Base-by-base conservation (phyloP, 768 basidiomycete species). In the Pisolithus tinctorius region DNA sequence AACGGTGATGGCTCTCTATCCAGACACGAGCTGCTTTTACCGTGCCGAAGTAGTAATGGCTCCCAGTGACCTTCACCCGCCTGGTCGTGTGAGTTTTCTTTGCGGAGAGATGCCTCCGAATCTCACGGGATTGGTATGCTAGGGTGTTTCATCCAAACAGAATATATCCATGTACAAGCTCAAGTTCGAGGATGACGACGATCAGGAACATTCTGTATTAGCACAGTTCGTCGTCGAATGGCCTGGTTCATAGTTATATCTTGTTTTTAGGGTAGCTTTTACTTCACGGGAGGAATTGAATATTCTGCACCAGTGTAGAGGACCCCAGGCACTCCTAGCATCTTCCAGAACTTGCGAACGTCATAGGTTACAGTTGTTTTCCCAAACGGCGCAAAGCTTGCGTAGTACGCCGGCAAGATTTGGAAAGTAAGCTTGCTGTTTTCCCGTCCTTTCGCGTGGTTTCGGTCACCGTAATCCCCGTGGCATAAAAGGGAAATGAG, bases 21-120 rank as follows among this genome's bases (percentile, higher is more conserved):
- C 90, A 0, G 90, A 93, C 61, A 93, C 90, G 0, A 92, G 88
- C 58, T 90, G 87, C 63, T 93, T 93, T 72, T 93, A 93, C 61
- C 84, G 86, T 26, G 90, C 90, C 6, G 86, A 89, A 60, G 88
- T 93, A 6, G 74, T 89, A 43, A 75, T 80, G n/a, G 79, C 81
- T 9, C 88, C 87, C 4, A 69, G 59, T 45, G 77, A 76, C 47
- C 60, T 70, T 27, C 68, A 65, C 25, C 64, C 68, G 0, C 52
- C 59, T 4, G 63, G 64, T 48, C 66, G 76, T 25, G 76, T 77
- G 54, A 67, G 73, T 63, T 9, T 47, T 31, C 3, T 34, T 6
- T 23, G 17, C 34, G 14, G 16, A 37, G 11, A 36, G 13, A 10
- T n/a, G 11, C n/a, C n/a, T 36, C 17, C 20, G 20, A 23, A 1